Conservation (phyloP, 768 basidiomycete genomes). For the Chlorophyllum brunneum region DNA sequence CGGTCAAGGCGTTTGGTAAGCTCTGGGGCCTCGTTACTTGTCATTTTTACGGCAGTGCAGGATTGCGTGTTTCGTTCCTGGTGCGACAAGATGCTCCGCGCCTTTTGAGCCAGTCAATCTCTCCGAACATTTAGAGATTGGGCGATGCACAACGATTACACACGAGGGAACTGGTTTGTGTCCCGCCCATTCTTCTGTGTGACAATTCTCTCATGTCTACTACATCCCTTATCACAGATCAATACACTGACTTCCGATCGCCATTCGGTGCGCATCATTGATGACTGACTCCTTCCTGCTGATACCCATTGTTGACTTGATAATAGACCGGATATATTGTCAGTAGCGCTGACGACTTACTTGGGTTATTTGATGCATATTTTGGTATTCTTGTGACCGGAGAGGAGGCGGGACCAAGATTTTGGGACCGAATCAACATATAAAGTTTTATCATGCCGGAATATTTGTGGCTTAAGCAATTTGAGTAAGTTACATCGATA, state of each 20-base stretch:
- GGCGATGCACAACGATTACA: slow-evolving; percentile 74
- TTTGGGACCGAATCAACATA: slow-evolving; percentile 68
- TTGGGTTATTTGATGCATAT: slow-evolving; percentile 76
- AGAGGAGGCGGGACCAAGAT: slow-evolving; percentile 60
- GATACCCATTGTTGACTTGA: background rate
- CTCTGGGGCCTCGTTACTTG: slow-evolving; percentile 81
- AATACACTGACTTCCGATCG: slow-evolving; percentile 64
- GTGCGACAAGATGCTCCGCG: slow-evolving; percentile 81
- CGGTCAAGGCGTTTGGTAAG: slow-evolving; percentile 73
- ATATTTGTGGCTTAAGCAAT: slow-evolving; percentile 72
- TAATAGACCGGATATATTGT: slow-evolving; percentile 67
- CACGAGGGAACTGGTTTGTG: slow-evolving; percentile 68
- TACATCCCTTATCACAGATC: slow-evolving; percentile 41
- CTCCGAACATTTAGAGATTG: slow-evolving; percentile 73
- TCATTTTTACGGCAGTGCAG: slow-evolving; percentile 70
- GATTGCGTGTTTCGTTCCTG: slow-evolving; percentile 86
- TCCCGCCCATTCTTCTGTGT: background rate
- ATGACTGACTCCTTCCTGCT: background rate
- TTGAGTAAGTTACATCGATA: slow-evolving; percentile 40
- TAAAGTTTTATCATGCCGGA: slow-evolving; percentile 79
- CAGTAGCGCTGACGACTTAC: slow-evolving; percentile 74
- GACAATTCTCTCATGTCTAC: slow-evolving; percentile 2
- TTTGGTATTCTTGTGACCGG: slow-evolving; percentile 70
- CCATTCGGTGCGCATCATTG: slow-evolving; percentile 43
- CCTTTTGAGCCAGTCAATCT: slow-evolving; percentile 75